A percentile compares a stretch with the other conserved stretches of the same genome.
These are phyloP conservation scores for Lipomyces yamanashiensis DNA, from an alignment of 805 yeast species.

Conservation along the genomic window DNA sequence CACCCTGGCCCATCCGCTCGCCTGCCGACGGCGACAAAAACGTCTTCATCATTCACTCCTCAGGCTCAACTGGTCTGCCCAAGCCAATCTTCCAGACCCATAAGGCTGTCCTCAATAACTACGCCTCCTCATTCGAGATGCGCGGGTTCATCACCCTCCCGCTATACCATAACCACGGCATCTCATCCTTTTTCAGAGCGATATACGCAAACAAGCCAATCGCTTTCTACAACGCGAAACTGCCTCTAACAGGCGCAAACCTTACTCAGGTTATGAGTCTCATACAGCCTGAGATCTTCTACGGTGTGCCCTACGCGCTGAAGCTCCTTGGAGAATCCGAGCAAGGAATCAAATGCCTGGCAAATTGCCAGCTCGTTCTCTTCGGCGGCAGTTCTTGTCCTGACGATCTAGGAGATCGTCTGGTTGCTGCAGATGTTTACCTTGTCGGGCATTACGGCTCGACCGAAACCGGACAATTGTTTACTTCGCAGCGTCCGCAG, in stretches of 20 bases:
- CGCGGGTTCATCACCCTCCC: conserved; percentile 26
- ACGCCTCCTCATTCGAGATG: conserved; percentile 21
- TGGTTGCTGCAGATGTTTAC: conserved; percentile 18
- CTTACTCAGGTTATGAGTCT: conserved; percentile 14
- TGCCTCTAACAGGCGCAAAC: conserved; percentile 20
- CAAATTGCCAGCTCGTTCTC: conserved; percentile 15
- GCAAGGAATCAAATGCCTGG: conserved; percentile 17
- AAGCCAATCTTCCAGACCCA: conserved; percentile 25
- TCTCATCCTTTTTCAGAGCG: conserved; percentile 24
- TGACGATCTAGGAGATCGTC: conserved; percentile 22
- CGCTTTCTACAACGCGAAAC: conserved; percentile 10
- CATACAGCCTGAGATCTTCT: conserved; percentile 15
- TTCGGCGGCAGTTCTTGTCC: conserved; percentile 26
- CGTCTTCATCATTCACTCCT: conserved; percentile 25
- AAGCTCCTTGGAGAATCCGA: conserved; percentile 21
- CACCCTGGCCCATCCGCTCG: conserved; percentile 7
- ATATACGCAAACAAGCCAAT: conserved; percentile 17
- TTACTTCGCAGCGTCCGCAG: conserved; percentile 13
- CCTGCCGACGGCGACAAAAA: conserved; percentile 16
- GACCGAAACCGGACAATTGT: conserved; percentile 27
- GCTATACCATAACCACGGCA: conserved; percentile 25
- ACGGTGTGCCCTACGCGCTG: conserved; percentile 30
- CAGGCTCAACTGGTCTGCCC: conserved; percentile 31
- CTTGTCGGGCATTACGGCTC: conserved; percentile 27
- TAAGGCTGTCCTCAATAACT: conserved; percentile 18